These are phyloP conservation scores for Wallacemonas sp. DNA, from an alignment of 208 protist genomes.

Conservation along the genomic window DNA sequence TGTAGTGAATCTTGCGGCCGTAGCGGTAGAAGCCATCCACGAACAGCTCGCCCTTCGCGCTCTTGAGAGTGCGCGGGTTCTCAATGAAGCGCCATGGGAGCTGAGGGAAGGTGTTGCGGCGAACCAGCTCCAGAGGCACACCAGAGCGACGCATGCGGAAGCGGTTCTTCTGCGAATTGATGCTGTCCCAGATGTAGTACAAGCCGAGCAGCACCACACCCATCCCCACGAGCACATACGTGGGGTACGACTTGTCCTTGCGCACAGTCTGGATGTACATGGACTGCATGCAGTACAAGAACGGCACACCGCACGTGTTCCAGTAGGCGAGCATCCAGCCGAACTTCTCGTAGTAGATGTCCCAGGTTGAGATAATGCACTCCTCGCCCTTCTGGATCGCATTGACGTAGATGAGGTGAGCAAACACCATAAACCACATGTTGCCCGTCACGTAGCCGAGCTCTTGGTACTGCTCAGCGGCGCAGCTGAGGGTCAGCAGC, in stretches of 20 bases:
- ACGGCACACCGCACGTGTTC: constrained; percentile 95
- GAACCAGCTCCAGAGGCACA: constrained; percentile 68
- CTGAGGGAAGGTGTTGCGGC: constrained; percentile 90
- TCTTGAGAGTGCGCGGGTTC: constrained; percentile 91
- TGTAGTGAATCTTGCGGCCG: constrained; percentile 96
- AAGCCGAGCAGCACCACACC: constrained; percentile 51
- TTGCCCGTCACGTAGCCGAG: constrained; percentile 78
- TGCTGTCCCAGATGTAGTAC: constrained; percentile 95
- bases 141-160: constrained; percentile 90
- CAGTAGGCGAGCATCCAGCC: constrained; percentile 96
- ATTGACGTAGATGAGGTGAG: constrained; percentile 94
- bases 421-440: constrained; percentile 93
- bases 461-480: constrained; percentile 84
- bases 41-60: constrained; percentile 84
- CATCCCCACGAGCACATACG: constrained; percentile 75
- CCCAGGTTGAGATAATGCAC: constrained; percentile 94
- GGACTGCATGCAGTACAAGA: constrained; percentile 93
- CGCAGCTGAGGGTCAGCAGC: constrained; percentile 88
- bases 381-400: constrained; percentile 95
- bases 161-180: constrained; percentile 94
- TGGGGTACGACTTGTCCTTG: constrained; percentile 55
- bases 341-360: constrained; percentile 96
- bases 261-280: constrained; percentile 88
- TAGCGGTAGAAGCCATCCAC: constrained; percentile 93
- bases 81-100: constrained; percentile 91